Conservation (phyloP, 2,329 filamentous ascomycete genomes). For the Nannizziopsis arthrosporioides region DNA sequence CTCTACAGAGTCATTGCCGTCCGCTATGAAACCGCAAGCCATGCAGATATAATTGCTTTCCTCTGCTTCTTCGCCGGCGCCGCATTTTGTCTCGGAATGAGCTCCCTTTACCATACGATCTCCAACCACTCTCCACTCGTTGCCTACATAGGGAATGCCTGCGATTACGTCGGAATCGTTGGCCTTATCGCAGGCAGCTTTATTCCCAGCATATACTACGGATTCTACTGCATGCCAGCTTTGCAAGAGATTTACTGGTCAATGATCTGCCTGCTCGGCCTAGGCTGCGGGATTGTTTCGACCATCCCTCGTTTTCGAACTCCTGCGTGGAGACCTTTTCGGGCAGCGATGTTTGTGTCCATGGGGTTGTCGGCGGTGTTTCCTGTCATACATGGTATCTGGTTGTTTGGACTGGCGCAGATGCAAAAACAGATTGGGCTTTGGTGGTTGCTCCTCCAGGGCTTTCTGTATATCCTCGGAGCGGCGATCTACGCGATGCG, state of each 20-base stretch:
- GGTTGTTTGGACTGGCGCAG: slow-evolving; percentile 52
- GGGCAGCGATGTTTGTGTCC: slow-evolving; percentile 77
- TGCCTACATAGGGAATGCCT: slow-evolving; percentile 73
- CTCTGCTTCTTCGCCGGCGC: slow-evolving; percentile 68
- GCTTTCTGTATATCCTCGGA: slow-evolving; percentile 71
- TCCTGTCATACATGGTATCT: slow-evolving; percentile 66
- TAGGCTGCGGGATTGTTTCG: slow-evolving; percentile 65
- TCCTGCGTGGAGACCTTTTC: slow-evolving; percentile 69
- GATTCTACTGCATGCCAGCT: slow-evolving; percentile 58
- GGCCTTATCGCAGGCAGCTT: slow-evolving; percentile 84
- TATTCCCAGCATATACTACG: slow-evolving; percentile 78
- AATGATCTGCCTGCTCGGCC: slow-evolving; percentile 64
- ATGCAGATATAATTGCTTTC: slow-evolving; percentile 59
- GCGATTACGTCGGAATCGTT: slow-evolving; percentile 93
- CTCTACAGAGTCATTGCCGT: slow-evolving; percentile 50
- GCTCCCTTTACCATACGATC: slow-evolving; percentile 72
- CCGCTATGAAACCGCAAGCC: slow-evolving; percentile 52
- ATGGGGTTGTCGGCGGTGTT: slow-evolving; percentile 76
- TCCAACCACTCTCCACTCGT: slow-evolving; percentile 72
- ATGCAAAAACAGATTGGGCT: slow-evolving; percentile 67
- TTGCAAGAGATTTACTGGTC: slow-evolving; percentile 62
- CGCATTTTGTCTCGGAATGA: slow-evolving; percentile 63
- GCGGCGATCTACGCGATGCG: slow-evolving; percentile 75
- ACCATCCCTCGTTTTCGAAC: slow-evolving; percentile 75
- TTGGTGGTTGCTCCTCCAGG: slow-evolving; percentile 67